A percentile compares a stretch with the other conserved stretches of the same genome.
These are phyloP conservation scores for Lycium ferocissimum DNA, from an alignment of 257 asterid genomes.

Conservation along the genomic window DNA sequence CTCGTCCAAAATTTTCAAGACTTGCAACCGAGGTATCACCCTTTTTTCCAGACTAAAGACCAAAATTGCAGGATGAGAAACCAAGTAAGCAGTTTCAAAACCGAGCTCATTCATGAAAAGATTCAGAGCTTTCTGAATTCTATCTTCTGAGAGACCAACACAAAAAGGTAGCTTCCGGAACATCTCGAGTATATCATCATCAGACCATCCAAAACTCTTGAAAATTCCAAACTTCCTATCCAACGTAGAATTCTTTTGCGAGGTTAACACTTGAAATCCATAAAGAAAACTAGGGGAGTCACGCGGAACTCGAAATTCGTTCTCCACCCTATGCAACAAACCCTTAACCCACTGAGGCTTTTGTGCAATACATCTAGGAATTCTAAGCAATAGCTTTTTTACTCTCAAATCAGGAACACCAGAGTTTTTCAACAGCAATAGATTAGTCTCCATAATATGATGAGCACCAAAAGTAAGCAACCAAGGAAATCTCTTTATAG, in stretches of 20 bases:
- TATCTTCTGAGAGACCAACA: background rate
- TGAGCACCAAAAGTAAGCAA: background rate
- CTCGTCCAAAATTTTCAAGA: no score
- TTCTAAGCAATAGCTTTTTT: background rate
- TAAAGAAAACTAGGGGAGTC: conserved; percentile 27
- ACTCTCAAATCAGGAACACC: background rate
- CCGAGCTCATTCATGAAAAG: background rate
- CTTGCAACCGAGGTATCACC: no score
- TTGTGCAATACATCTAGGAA: background rate
- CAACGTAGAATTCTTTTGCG: background rate
- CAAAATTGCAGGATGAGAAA: background rate
- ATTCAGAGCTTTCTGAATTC: background rate
- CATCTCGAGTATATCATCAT: background rate
- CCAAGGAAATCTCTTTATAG: background rate
- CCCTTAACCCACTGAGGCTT: background rate
- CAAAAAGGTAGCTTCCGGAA: background rate
- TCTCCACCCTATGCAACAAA: background rate
- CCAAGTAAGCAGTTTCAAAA: background rate
- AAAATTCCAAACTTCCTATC: background rate
- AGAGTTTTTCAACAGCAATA: background rate
- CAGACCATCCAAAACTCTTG: background rate
- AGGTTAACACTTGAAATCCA: background rate
- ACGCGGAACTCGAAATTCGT: background rate
- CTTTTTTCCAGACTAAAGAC: no score
- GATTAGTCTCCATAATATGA: background rate